Base-by-base conservation (phyloP, 805 yeast species). In the Schwanniomyces pseudopolymorphus region DNA sequence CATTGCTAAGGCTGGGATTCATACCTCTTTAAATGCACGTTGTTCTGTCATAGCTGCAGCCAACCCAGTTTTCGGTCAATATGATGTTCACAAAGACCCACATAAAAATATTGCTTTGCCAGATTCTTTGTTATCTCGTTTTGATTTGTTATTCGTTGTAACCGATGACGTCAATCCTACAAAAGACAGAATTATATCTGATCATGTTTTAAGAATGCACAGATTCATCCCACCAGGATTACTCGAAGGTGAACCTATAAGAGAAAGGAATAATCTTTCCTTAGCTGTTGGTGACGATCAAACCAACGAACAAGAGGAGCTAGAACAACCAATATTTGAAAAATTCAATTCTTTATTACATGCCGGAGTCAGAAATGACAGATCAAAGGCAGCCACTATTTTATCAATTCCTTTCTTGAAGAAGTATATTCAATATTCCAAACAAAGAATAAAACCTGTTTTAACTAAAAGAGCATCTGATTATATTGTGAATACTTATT, bases 11-110 rank as follows among this genome's bases (percentile, higher is more conserved):
- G 99, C 98, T 4, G 99, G 99, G 53, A 92, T 92, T 59, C 97
- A 92, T 66, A 91, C 98, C 2, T 87, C 98, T 5, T 77, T 92
- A 56, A 92, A 92, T 63, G 98, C 99, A 11, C 82, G 99, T 59
- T 92, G 98, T 72, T 87, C 96, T 24, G 98, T 92, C 14, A 80
- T 92, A 54, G 98, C 98, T 0, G 99, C 99, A 27, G 99, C 99
- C 6, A 92, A 92, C 65, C 99, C 99, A 1, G 89, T 92, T 2
- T 91, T 83, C 67, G 98, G 99, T 43, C 98, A 92, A 67, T 92
- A 92, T 64, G 97, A 92, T 69, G 84, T 91, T 19, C 95, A 88
- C 67, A 89, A 88, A 70, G 96, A 92, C 57, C 98, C 99, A 2
- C 97, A 91, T 67, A 87, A 88, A 64, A 94, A 94, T 64, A 94